These are phyloP conservation scores for Eimeria praecox DNA, from an alignment of 169 alveolate species.

Conservation along the genomic window DNA sequence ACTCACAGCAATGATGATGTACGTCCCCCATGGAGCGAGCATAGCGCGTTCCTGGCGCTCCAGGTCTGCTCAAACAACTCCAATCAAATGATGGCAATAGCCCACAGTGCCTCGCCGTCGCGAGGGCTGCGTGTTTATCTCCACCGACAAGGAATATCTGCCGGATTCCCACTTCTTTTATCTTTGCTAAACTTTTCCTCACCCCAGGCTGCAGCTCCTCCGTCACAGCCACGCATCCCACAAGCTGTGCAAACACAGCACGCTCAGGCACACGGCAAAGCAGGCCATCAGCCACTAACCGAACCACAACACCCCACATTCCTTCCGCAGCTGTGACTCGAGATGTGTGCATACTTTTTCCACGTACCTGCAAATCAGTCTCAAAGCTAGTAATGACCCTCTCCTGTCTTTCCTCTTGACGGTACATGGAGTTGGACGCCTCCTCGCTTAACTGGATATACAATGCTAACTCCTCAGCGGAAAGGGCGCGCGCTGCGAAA, in stretches of 20 bases:
- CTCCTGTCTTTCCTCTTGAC: slow-evolving; percentile 49
- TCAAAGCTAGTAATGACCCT: slow-evolving; percentile 56
- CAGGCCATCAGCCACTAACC: not conserved
- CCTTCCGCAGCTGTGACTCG: not conserved
- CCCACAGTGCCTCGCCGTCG: slow-evolving; percentile 57
- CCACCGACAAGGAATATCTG: slow-evolving; percentile 53
- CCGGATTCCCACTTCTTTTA: slow-evolving; percentile 61
- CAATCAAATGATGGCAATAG: slow-evolving; percentile 42
- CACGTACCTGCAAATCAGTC: slow-evolving; percentile 55
- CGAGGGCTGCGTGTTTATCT: slow-evolving; percentile 55
- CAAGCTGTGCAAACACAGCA: slow-evolving; percentile 56
- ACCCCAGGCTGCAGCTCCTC: slow-evolving; percentile 57
- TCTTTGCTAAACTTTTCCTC: slow-evolving; percentile 7
- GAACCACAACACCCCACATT: not conserved
- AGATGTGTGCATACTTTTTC: not conserved
- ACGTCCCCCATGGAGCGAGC: not conserved
- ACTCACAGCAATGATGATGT: not conserved
- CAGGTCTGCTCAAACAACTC: slow-evolving; percentile 18
- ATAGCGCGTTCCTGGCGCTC: not conserved
- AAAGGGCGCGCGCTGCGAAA: slow-evolving; percentile 44
- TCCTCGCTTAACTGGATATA: slow-evolving; percentile 58
- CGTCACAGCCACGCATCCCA: slow-evolving; percentile 67
- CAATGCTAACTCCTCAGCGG: slow-evolving; percentile 62
- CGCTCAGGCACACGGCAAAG: not conserved
- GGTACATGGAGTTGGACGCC: slow-evolving; percentile 61